phyloP scores from a whole-genome alignment of 2,329 filamentous ascomycete genomes.

The Massarina eburnea region DNA sequence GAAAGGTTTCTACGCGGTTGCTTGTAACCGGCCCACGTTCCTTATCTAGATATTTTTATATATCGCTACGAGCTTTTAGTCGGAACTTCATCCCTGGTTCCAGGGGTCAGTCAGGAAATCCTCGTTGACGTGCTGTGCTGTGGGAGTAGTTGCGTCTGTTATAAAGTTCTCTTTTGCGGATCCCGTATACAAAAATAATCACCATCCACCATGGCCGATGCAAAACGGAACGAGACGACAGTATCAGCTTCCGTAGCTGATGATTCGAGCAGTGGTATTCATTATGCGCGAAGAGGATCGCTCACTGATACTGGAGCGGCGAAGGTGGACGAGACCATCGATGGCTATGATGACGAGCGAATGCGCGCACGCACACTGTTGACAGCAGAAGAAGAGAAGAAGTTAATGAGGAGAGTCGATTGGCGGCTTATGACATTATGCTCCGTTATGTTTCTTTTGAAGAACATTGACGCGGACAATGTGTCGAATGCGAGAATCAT shows the following conservation, averaged over 20 bases:
- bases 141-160: neutral
- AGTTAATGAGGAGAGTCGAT: conserved; percentile 31
- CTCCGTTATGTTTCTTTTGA: conserved; percentile 22
- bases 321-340: conserved; percentile 2
- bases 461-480: conserved; percentile 25
- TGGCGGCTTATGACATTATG: conserved; percentile 19
- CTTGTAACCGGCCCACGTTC: neutral
- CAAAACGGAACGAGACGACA: neutral
- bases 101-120: neutral
- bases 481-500: conserved; percentile 23
- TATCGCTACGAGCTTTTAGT: no score
- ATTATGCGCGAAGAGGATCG: conserved; percentile 16
- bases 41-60: no score
- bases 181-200: neutral
- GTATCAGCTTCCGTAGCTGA: conserved; percentile 4
- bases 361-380: conserved; percentile 16
- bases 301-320: conserved; percentile 2
- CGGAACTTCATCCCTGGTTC: neutral
- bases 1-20: neutral
- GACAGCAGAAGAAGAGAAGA: conserved; percentile 48
- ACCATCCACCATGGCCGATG: neutral
- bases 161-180: neutral
- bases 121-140: neutral
- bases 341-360: conserved; percentile 15
- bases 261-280: conserved; percentile 5